Percentiles rank a stretch among this genome's conserved stretches.
Conservation (phyloP, 2,329 filamentous ascomycete species). For the Macrophomina phaseolina region DNA sequence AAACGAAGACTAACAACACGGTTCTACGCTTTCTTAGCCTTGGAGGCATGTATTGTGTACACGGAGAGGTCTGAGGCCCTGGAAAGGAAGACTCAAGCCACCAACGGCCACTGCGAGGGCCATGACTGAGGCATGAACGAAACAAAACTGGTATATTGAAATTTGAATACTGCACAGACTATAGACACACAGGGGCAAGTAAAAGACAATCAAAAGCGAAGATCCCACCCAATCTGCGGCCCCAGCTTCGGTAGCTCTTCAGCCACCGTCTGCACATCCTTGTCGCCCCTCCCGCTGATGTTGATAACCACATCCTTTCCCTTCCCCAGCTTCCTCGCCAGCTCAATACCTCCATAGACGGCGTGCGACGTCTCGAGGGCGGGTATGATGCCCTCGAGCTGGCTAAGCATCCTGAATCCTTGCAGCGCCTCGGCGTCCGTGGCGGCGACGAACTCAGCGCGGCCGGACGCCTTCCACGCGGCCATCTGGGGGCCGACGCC, state of each 20-base stretch:
- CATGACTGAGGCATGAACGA: no score
- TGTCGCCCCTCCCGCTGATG: conserved; percentile 90
- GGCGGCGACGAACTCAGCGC: conserved; percentile 87
- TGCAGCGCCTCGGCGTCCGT: conserved; percentile 90
- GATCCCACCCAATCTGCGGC: conserved; percentile 80
- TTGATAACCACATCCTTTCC: conserved; percentile 93
- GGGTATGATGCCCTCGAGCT: conserved; percentile 96
- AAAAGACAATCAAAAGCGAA: conserved; percentile 35
- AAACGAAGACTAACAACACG: no score
- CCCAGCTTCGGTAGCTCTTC: conserved; percentile 90
- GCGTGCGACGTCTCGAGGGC: conserved; percentile 94
- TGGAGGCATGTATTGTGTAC: no score
- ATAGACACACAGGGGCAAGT: background rate
- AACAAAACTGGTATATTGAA: no score
- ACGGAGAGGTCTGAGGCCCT: no score
- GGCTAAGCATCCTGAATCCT: conserved; percentile 82
- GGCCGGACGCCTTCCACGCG: conserved; percentile 87
- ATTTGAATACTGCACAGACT: no score
- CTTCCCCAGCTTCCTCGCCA: conserved; percentile 91
- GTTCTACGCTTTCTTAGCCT: no score
- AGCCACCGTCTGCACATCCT: conserved; percentile 97
- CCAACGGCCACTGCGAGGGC: no score
- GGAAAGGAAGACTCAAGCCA: no score
- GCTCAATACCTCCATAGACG: conserved; percentile 83
- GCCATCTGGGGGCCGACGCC: conserved; percentile 93